Conservation (phyloP, 352 stramenopile genomes). For the Pythium grandisporangium region DNA sequence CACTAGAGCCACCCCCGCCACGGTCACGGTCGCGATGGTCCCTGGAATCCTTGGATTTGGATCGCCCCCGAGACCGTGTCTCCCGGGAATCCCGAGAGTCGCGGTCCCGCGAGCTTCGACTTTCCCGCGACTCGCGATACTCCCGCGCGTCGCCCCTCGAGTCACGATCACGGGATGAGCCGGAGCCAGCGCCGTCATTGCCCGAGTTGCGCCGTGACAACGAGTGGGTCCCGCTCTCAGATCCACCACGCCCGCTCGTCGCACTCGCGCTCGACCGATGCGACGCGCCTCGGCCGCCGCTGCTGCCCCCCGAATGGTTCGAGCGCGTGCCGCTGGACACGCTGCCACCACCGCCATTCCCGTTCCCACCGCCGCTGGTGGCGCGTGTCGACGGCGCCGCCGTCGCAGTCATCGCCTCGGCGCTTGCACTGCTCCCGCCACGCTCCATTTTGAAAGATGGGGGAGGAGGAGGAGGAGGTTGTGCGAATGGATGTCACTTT, state of each 20-base stretch:
- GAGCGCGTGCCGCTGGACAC: too few species aligned
- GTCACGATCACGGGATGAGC: conserved; percentile 3
- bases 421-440: conserved; percentile 1
- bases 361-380: conserved; percentile 4
- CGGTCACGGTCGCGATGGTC: conserved; percentile 7
- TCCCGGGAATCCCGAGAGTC: conserved; percentile 8
- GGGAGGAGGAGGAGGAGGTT: not conserved
- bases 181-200: not conserved
- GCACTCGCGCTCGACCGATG: not conserved
- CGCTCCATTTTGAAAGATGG: not conserved
- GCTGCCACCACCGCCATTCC: conserved; percentile 5
- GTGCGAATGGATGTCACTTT: not conserved
- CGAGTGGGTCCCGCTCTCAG: conserved; percentile 2
- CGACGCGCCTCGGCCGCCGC: not conserved
- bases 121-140: conserved; percentile 2
- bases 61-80: conserved; percentile 20
- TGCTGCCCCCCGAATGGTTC: conserved; percentile 4
- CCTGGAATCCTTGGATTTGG: conserved; percentile 24
- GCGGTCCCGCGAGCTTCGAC: conserved; percentile 7
- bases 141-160: conserved; percentile 14
- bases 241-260: not conserved
- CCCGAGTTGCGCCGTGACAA: conserved; percentile 38
- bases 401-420: conserved; percentile 10
- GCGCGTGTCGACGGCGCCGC: conserved; percentile 1
- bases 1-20: too few species aligned